phyloP scores from a whole-genome alignment of 441 rosid genomes.

The Francoa sonchifolia region DNA sequence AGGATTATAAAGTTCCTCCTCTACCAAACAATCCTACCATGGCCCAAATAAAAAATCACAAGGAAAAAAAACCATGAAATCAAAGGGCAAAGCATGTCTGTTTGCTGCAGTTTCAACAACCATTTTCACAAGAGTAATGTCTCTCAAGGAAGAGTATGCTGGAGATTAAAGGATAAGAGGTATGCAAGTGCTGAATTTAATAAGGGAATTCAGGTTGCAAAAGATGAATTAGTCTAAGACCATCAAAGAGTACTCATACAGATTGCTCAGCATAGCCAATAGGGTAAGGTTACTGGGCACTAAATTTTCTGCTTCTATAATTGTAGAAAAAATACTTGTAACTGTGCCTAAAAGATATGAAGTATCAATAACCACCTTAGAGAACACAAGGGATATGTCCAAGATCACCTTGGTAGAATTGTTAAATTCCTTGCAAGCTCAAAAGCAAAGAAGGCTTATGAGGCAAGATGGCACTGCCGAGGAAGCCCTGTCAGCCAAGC shows the following conservation, averaged over 20 bases:
- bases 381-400: slow-evolving; percentile 3
- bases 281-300: not conserved
- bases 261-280: not conserved
- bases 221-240: slow-evolving; percentile 4
- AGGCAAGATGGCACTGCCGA: not conserved
- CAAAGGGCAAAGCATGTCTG: not conserved
- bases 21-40: slow-evolving; percentile 1
- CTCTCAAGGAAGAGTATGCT: no score
- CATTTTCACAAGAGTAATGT: not conserved
- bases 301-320: not conserved
- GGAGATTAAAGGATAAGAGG: no score
- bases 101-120: not conserved
- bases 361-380: not conserved
- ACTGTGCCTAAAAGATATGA: not conserved
- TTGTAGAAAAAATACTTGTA: not conserved
- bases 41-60: slow-evolving; percentile 1
- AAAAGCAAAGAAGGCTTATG: not conserved
- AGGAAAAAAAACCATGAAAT: not conserved
- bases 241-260: slow-evolving; percentile 6
- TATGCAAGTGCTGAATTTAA: slow-evolving; percentile 1
- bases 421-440: slow-evolving; percentile 8
- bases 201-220: slow-evolving; percentile 6
- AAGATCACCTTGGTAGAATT: not conserved
- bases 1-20: not conserved
- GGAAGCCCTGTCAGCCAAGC: not conserved